Conservation (phyloP, 2,329 filamentous ascomycete genomes). For the Colletotrichum eleusines region DNA sequence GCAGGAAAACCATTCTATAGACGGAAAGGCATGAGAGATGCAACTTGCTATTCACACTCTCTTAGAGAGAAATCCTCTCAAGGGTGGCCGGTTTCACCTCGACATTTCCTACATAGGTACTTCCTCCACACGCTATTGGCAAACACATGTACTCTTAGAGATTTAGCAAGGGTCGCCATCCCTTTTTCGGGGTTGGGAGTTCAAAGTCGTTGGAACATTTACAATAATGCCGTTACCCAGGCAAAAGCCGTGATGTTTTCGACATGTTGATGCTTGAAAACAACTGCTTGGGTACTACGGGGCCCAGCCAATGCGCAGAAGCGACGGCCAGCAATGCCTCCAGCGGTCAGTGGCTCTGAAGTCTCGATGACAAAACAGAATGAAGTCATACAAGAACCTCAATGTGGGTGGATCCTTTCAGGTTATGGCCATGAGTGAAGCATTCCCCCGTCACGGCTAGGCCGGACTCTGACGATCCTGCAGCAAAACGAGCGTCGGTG, state of each 20-base stretch:
- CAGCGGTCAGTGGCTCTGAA: neutral
- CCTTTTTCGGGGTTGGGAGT: neutral
- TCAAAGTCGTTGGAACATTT: neutral
- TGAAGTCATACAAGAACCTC: neutral
- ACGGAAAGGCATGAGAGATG: neutral
- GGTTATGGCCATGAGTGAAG: neutral
- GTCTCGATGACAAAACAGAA: neutral
- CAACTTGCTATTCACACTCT: neutral
- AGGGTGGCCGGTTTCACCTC: neutral
- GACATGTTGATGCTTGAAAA: neutral
- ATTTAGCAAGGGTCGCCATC: neutral
- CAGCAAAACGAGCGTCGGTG: neutral
- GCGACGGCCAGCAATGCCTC: neutral
- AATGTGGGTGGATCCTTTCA: neutral
- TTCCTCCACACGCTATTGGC: neutral
- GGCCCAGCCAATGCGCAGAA: neutral
- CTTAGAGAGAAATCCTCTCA: neutral
- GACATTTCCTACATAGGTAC: neutral
- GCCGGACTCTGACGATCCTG: conserved; percentile 12
- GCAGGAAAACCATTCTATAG: neutral
- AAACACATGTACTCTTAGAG: neutral
- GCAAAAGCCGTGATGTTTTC: too few species aligned
- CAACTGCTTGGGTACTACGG: too few species aligned
- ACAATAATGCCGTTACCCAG: neutral
- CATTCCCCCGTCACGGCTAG: neutral